Percentiles rank a stretch among this genome's conserved stretches.
Evolutionary conservation across 139 green algal genomes (phyloP).

Genomic region (Closterium sp.): DNA sequence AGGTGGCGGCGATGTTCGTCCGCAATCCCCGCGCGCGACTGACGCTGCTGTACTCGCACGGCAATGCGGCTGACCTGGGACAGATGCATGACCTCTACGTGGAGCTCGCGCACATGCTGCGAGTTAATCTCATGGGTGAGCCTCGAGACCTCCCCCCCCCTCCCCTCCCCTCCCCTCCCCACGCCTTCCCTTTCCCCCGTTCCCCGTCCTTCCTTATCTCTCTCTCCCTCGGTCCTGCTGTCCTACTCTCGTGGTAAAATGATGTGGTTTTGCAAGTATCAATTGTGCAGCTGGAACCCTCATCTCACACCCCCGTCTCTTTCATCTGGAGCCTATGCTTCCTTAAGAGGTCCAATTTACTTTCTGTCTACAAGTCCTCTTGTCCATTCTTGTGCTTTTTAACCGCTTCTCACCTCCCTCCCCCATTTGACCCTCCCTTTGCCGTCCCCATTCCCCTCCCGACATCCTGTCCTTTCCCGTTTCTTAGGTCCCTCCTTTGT

Average conservation of each 20-base stretch:
- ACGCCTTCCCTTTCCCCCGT: neutral
- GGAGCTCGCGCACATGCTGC: slow-evolving; percentile 66
- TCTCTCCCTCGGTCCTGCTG: neutral
- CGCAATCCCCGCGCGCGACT: slow-evolving; percentile 28
- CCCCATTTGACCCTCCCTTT: no score
- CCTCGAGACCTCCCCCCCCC: neutral
- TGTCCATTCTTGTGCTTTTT: no score
- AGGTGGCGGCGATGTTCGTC: slow-evolving; percentile 64
- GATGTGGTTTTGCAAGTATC: no score
- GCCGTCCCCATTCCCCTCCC: no score
- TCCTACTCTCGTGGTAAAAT: no score
- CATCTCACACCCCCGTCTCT: no score
- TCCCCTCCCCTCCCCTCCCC: neutral
- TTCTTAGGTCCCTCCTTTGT: neutral
- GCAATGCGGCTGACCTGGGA: slow-evolving; percentile 92
- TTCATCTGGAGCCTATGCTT: no score
- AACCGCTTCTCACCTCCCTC: no score
- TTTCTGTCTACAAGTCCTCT: no score
- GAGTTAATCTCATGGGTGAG: slow-evolving; percentile 73
- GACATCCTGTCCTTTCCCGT: neutral
- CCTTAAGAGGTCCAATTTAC: no score
- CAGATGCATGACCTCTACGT: slow-evolving; percentile 82
- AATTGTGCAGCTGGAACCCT: no score
- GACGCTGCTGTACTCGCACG: slow-evolving; percentile 87
- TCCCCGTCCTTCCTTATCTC: neutral